phyloP scores from a whole-genome alignment of 2,329 filamentous ascomycete genomes.

The Coniochaeta sp. region DNA sequence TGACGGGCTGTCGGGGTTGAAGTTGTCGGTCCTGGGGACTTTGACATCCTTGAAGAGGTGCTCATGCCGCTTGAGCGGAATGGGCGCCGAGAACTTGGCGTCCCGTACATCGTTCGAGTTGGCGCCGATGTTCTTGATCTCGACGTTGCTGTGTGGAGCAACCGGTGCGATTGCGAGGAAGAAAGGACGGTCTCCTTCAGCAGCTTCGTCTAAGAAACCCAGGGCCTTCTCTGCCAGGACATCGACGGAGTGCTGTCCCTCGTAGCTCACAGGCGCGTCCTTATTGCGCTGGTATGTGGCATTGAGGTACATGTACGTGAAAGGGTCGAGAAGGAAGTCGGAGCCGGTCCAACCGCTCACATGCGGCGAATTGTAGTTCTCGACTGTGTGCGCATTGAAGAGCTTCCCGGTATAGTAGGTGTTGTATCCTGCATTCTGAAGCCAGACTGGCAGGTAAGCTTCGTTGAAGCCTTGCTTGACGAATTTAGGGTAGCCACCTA shows the following conservation, averaged over 20 bases:
- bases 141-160: slow-evolving; percentile 46
- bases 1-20: slow-evolving; percentile 51
- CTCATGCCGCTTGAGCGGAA: slow-evolving; percentile 51
- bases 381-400: slow-evolving; percentile 40
- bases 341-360: slow-evolving; percentile 50
- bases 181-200: slow-evolving; percentile 34
- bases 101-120: slow-evolving; percentile 4
- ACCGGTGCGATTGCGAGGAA: slow-evolving; percentile 54
- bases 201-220: slow-evolving; percentile 1
- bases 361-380: slow-evolving; percentile 43
- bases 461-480: slow-evolving; percentile 40
- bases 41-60: slow-evolving; percentile 51
- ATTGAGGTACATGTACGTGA: slow-evolving; percentile 63
- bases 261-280: slow-evolving; percentile 30
- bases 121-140: slow-evolving; percentile 11
- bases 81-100: slow-evolving; percentile 34
- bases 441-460: slow-evolving; percentile 42
- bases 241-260: slow-evolving; percentile 17
- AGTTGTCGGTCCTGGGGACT: slow-evolving; percentile 57
- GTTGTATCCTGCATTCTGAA: slow-evolving; percentile 42
- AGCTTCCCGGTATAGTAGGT: slow-evolving; percentile 50
- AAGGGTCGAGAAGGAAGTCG: slow-evolving; percentile 54
- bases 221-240: not conserved
- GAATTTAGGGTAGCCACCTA: slow-evolving; percentile 41
- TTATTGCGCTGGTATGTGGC: slow-evolving; percentile 55